Evolutionary conservation across 306 rosid genomes (phyloP).

Genomic region (Malus sieversii): DNA sequence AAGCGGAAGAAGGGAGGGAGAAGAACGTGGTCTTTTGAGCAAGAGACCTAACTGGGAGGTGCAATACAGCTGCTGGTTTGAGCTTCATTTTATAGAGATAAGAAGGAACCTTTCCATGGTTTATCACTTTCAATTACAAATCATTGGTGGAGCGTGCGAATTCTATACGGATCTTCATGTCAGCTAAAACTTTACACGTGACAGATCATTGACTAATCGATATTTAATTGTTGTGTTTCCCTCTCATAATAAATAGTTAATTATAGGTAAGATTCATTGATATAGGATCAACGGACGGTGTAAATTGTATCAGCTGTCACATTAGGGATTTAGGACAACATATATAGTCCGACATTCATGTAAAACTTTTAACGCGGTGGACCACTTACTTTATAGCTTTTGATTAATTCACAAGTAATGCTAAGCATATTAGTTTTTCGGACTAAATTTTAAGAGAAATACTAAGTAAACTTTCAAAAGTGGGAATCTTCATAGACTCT

Average conservation of each 20-base stretch:
- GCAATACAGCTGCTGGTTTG: not conserved
- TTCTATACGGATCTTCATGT: not conserved
- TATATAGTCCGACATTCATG: not conserved
- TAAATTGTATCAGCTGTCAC: not conserved
- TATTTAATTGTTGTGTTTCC: not conserved
- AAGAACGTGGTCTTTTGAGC: not conserved
- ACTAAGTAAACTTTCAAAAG: too few relatives aligned
- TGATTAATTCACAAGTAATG: too few relatives aligned
- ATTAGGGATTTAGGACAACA: not conserved
- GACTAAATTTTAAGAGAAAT: too few relatives aligned
- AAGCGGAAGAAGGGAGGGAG: not conserved
- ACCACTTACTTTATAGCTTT: not conserved
- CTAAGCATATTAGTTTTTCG: too few relatives aligned
- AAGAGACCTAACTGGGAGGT: not conserved
- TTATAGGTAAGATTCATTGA: not conserved
- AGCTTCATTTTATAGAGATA: slow-evolving; percentile 8
- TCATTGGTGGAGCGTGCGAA: slow-evolving; percentile 1
- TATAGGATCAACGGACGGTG: not conserved
- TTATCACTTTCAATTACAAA: not conserved
- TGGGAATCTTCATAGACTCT: too few relatives aligned
- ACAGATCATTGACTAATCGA: not conserved
- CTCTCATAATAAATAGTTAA: not conserved
- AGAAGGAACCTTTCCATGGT: not conserved
- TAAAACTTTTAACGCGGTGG: not conserved
- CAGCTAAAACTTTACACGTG: not conserved